Conservation (phyloP, 1,284 basidiomycete genomes). For the Heimioporus retisporus region DNA sequence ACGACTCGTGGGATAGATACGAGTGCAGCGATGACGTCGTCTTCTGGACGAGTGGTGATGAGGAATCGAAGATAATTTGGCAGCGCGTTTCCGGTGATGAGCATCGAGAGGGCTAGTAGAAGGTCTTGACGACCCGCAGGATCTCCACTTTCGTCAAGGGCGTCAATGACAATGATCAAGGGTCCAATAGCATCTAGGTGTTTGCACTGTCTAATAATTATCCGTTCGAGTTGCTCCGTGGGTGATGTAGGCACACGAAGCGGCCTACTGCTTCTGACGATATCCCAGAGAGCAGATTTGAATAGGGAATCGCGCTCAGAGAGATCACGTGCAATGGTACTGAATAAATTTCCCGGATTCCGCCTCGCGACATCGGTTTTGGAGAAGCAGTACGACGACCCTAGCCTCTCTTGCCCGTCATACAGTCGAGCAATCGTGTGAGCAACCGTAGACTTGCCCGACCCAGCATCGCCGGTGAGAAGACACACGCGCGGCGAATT, state of each 20-base stretch:
- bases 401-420: neutral
- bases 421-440: constrained; percentile 11
- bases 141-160: neutral
- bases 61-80: no score
- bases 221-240: neutral
- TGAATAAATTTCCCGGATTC: constrained; percentile 7
- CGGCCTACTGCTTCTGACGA: neutral
- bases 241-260: constrained; percentile 1
- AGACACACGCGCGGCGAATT: constrained; percentile 7
- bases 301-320: constrained; percentile 1
- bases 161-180: constrained; percentile 3
- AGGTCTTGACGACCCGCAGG: no score
- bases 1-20: no score
- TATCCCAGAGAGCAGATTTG: neutral
- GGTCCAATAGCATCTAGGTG: constrained; percentile 1
- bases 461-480: neutral
- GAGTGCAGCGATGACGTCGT: no score
- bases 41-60: constrained; percentile 23
- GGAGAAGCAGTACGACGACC: constrained; percentile 4
- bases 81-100: no score
- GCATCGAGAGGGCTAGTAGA: no score
- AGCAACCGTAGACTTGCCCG: constrained; percentile 7
- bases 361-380: neutral
- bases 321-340: neutral
- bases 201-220: neutral